Evolutionary conservation across 768 basidiomycete genomes (phyloP), one percentile per base, ranked within the genome.

Genomic region (Agrocybe pediades): DNA sequence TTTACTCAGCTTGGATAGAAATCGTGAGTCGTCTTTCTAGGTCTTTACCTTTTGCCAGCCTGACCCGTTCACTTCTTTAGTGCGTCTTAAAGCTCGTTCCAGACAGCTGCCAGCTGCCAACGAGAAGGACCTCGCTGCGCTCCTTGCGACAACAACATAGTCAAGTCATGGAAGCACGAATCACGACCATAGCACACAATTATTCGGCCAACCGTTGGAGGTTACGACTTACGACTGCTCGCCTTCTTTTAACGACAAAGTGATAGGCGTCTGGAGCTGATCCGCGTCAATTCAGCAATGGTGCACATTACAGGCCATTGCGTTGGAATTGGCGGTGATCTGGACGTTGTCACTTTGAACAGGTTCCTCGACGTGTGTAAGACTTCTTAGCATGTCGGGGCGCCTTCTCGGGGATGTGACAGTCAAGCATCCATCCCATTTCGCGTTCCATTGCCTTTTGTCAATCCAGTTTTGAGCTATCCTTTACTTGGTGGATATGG

Each of bases 71-170:
- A 50, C 21, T 55, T 60, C 36, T 58, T 33, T 60, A 93, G 91
- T 98, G 59, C 90, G 95, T 15, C 75, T 98, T 57, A 96, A 95
- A 68, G 92, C 95, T 15, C 85, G 92, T 16, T 86, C 92, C 11
- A 80, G 92, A 61, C 89, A 94, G 56, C 77, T 98, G 27, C 82
- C 88, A 46, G 92, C 91, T 29, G 90, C 90, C 8, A 86, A 84
- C 67, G 92, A 97, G 72, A 88, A 84, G 64, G 95, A 95, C 58
- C 77, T 98, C 58, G 90, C 87, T 2, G 68, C 76, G 42, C 80
- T 96, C 52, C 75, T 96, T 24, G 64, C 69, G 33, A 65, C 60
- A n/a, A 61, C 65, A 15, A 68, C 65, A 62, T 68, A 60, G 60
- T 41, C 16, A 8, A 1, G 11, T 36, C 3, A 36, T 30, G 29